Evolutionary conservation across 345 rosid species (phyloP).

Genomic region (Rhodamnia argentea): DNA sequence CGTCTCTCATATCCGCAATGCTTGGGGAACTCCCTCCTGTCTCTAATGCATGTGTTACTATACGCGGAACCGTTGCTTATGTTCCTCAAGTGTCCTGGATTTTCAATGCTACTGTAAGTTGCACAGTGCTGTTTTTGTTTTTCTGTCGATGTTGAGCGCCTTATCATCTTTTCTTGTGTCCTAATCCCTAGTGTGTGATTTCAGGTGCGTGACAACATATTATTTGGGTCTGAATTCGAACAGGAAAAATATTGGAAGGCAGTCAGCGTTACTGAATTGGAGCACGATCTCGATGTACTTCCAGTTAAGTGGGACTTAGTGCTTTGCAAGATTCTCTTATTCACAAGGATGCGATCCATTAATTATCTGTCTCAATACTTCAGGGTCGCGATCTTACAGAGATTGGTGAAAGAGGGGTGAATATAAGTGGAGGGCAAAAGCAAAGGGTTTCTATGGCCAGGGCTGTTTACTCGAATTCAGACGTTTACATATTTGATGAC

Average conservation of each 20-base stretch:
- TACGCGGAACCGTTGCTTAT: constrained; percentile 86
- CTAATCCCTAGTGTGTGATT: neutral
- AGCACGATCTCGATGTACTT: constrained; percentile 75
- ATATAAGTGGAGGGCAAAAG: constrained; percentile 98
- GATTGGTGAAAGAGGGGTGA: constrained; percentile 99
- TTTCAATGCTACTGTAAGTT: constrained; percentile 89
- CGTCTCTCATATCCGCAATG: constrained; percentile 93
- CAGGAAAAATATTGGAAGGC: constrained; percentile 60
- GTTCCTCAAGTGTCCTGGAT: constrained; percentile 99
- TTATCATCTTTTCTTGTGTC: neutral
- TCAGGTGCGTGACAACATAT: constrained; percentile 81
- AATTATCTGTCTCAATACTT: neutral
- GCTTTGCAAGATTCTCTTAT: neutral
- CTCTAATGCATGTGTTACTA: constrained; percentile 35
- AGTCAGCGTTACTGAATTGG: constrained; percentile 67
- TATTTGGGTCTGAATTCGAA: constrained; percentile 74
- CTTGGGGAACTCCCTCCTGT: constrained; percentile 74
- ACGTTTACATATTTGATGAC: constrained; percentile 90
- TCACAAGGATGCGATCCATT: neutral
- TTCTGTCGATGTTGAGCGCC: neutral
- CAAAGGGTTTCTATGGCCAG: constrained; percentile 99
- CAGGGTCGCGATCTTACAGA: constrained; percentile 90
- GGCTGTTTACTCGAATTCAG: constrained; percentile 88
- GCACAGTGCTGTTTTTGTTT: neutral
- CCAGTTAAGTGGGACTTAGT: constrained; percentile 50